These are phyloP conservation scores for Blastosporella zonata DNA, from an alignment of 1,284 basidiomycete genomes.

Conservation along the genomic window DNA sequence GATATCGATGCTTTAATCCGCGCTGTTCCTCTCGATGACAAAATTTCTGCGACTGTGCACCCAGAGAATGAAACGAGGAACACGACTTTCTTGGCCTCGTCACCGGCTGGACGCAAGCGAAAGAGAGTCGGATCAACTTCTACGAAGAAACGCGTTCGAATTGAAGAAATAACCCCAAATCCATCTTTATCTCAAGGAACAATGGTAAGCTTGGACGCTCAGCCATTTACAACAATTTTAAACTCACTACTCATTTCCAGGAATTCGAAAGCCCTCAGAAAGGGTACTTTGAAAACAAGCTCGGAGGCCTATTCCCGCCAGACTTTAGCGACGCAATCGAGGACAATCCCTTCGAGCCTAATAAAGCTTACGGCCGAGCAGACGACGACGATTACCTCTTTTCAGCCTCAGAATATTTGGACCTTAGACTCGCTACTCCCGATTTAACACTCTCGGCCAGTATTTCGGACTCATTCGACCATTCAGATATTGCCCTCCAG, in stretches of 20 bases:
- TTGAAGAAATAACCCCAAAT: not conserved
- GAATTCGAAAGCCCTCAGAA: not conserved
- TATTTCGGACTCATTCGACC: not conserved
- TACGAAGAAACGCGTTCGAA: slow-evolving; percentile 13
- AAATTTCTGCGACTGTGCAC: not conserved
- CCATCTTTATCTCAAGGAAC: not conserved
- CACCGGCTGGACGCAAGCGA: slow-evolving; percentile 2
- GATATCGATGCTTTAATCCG: slow-evolving; percentile 21
- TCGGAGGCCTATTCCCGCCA: slow-evolving; percentile 10
- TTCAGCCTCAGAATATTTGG: slow-evolving; percentile 32
- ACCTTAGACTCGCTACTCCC: slow-evolving; percentile 25
- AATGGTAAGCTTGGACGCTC: slow-evolving; percentile 1
- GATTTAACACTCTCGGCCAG: slow-evolving; percentile 13
- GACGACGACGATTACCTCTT: slow-evolving; percentile 30
- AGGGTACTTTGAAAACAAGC: not conserved
- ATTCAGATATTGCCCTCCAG: not conserved
- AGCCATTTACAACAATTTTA: not conserved
- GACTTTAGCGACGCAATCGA: not conserved
- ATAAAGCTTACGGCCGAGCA: no score
- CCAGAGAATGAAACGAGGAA: not conserved
- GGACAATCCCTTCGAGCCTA: not conserved
- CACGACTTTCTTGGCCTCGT: not conserved
- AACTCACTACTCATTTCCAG: not conserved
- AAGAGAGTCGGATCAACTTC: not conserved
- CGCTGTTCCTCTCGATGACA: slow-evolving; percentile 16